Evolutionary conservation across 306 rosid genomes (phyloP), one percentile per base, ranked within the genome.

Genomic region (Malus asiatica): DNA sequence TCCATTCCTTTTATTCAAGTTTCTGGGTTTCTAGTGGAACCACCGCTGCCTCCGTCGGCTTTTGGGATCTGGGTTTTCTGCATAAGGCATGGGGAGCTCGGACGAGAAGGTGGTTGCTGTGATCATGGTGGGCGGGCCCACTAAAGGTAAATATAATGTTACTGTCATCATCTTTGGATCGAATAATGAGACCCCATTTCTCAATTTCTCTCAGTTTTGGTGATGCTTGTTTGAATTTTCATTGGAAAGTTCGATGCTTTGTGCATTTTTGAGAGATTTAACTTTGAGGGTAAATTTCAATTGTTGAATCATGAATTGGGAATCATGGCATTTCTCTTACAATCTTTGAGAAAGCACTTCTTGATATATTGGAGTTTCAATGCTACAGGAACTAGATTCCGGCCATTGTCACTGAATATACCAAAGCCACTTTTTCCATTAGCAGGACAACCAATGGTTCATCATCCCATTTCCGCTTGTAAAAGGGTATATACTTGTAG

Each of bases 61-160:
- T 78, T 78, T 23, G 81, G 84, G 88, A 87, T 84, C 88, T 82
- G 88, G 87, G 76, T 80, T 75, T 8, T 80, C 16, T 53, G 53
- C 67, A 57, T 64, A 89, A 53, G 61, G 90, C 18, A 48, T 92
- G 99, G 91, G 86, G 46, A 80, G 78, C 85, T 30, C 91, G 72
- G 91, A 90, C 48, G 94, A 90, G 78, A 89, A 83, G 63, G 96
- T 87, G 18, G 97, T 95, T 11, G 97, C 97, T 76, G 97, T 95
- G 77, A 92, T 95, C 79, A 95, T 95, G 99, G 99, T 95, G 53
- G 97, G 97, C 48, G 99, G 99, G 30, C 99, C 99, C 23, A 95
- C 97, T 23, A 95, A 95, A 90, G 99, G 98, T 91, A 81, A 48
- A 11, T 1, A 57, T 8, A 11, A 22, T 40, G 27, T 65, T 75